Evolutionary conservation across 345 rosid species (phyloP), one percentile per base, ranked within the genome.

Genomic region (Litchi chinensis): DNA sequence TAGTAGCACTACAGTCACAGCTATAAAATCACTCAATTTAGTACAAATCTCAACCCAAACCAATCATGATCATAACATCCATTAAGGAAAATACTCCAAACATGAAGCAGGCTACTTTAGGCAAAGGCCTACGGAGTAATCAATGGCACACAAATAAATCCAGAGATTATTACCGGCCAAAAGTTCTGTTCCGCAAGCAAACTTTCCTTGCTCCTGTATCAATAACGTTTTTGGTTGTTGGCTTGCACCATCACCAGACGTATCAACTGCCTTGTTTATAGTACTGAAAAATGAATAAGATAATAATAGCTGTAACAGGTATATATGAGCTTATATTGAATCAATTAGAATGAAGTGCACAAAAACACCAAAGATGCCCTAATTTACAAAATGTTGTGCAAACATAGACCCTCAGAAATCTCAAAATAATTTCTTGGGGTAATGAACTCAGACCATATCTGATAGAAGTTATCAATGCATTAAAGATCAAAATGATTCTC

Each of bases 81-180:
- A 39, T 18, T 3, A 40, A 26, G 26, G 11, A 50, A 37, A 44
- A 11, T 50, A 72, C 6, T 19, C 32, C 73, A 73, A 32, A 16
- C 46, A 28, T 41, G 57, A 65, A 76, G 56, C 71, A 32, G 32
- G 44, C 37, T 75, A 24, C 40, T 74, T 68, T 19, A 24, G 59
- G 37, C 46, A 65, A 21, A 73, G 18, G 19, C 66, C 21, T 62
- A 40, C n/a, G 16, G 28, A 75, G 74, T 15, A 76, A 40, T 66
- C 28, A 68, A 66, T 24, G 63, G 24, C 64, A 75, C 60, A 39
- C 39, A 65, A 48, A 70, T 5, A 26, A 77, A 54, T 67, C 22
- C 32, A 76, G 44, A 77, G 22, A 59, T 75, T 21, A 75, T 83
- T 85, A 90, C 95, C 93, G 75, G 85, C 65, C 71, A 75, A 41